Percentiles rank a stretch among this genome's conserved stretches.
These are phyloP conservation scores for Arabidopsis arenosa DNA, from an alignment of 345 rosid genomes.

Conservation along the genomic window DNA sequence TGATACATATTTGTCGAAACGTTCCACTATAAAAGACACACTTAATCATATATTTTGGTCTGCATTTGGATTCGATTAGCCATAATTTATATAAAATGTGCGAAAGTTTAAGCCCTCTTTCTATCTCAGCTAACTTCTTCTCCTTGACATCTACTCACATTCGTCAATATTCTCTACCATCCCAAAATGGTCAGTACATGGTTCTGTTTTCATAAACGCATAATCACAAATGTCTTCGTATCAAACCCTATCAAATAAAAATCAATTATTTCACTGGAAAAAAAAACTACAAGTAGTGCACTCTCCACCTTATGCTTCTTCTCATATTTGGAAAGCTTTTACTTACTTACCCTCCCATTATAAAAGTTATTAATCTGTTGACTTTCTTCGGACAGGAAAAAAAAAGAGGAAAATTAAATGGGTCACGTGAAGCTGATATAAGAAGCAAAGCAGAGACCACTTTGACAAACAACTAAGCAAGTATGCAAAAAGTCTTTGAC, in stretches of 20 bases:
- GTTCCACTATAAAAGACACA: not conserved
- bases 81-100: not conserved
- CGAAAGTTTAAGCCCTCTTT: slow-evolving; percentile 12
- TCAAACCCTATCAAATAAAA: not conserved
- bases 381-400: slow-evolving; percentile 14
- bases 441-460: slow-evolving; percentile 46
- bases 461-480: slow-evolving; percentile 45
- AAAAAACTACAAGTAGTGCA: slow-evolving; percentile 1
- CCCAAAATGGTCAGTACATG: slow-evolving; percentile 28
- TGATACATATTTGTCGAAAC: not conserved
- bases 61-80: slow-evolving; percentile 1
- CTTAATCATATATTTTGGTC: not conserved
- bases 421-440: slow-evolving; percentile 43
- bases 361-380: slow-evolving; percentile 41
- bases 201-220: slow-evolving; percentile 24
- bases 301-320: slow-evolving; percentile 10
- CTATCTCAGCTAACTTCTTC: slow-evolving; percentile 31
- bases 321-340: slow-evolving; percentile 26
- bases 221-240: not conserved
- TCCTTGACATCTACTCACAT: slow-evolving; percentile 35
- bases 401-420: slow-evolving; percentile 28
- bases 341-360: slow-evolving; percentile 12
- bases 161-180: slow-evolving; percentile 34
- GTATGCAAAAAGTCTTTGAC: slow-evolving; percentile 40
- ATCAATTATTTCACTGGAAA: not conserved